phyloP scores from a whole-genome alignment of 2,329 filamentous ascomycete genomes.

The Talaromyces sp. region DNA sequence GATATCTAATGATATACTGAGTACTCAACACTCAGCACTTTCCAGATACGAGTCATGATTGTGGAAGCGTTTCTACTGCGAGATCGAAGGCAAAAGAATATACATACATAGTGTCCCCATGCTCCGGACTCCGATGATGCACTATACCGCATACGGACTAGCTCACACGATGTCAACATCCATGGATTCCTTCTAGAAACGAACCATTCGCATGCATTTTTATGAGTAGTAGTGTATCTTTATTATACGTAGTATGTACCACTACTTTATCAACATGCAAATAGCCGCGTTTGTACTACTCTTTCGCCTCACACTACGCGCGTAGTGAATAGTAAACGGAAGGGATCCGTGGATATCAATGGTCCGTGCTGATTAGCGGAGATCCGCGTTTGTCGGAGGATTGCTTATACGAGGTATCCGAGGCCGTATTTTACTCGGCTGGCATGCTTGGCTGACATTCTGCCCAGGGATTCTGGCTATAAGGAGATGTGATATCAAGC shows the following conservation, averaged over 20 bases:
- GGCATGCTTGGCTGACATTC: neutral
- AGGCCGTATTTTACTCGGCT: neutral
- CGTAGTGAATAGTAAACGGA: neutral
- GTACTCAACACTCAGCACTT: neutral
- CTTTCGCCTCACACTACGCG: neutral
- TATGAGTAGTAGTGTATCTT: neutral
- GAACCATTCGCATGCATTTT: neutral
- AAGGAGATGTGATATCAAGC: neutral
- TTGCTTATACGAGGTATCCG: neutral
- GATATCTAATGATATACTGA: neutral
- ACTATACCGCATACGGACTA: neutral
- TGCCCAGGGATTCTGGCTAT: no score
- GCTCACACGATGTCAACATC: neutral
- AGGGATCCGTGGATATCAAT: neutral
- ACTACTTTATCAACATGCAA: neutral
- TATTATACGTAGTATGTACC: neutral
- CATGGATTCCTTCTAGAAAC: neutral
- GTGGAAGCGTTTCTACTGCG: neutral
- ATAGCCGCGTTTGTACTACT: neutral
- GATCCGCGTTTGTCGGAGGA: neutral
- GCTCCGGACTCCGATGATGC: neutral
- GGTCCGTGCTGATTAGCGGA: neutral
- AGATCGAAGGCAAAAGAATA: neutral
- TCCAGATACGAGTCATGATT: neutral
- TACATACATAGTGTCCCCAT: neutral